These are phyloP conservation scores for Pythium rishiriense DNA, from an alignment of 352 stramenopile species.

Conservation along the genomic window DNA sequence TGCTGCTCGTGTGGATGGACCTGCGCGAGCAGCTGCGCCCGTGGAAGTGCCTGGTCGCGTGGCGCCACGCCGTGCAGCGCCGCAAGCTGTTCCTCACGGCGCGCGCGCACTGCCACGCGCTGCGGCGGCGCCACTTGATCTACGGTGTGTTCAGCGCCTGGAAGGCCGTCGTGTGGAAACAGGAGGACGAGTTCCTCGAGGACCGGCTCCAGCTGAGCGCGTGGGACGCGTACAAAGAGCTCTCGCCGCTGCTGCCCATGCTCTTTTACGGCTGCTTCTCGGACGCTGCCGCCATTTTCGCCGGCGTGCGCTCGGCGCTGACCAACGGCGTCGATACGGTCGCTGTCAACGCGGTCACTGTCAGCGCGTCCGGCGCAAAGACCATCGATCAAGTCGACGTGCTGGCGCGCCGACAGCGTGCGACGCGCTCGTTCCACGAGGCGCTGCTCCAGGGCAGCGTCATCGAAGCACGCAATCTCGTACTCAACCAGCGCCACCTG, in stretches of 20 bases:
- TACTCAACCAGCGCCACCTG: conserved; percentile 49
- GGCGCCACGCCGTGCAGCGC: conserved; percentile 44
- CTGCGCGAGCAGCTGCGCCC: conserved; percentile 26
- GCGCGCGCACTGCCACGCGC: conserved; percentile 38
- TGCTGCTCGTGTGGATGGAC: conserved; percentile 55
- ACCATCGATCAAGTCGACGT: conserved; percentile 1
- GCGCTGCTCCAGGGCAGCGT: conserved; percentile 48
- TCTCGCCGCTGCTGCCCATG: conserved; percentile 55
- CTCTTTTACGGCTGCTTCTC: conserved; percentile 67
- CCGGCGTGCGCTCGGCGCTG: conserved; percentile 34
- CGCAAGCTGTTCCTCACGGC: conserved; percentile 54
- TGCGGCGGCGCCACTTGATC: conserved; percentile 43
- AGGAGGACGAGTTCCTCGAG: conserved; percentile 56
- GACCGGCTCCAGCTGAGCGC: conserved; percentile 53
- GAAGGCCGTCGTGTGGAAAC: conserved; percentile 68
- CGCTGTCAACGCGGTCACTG: background rate
- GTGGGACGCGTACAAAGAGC: conserved; percentile 57
- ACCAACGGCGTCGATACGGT: background rate
- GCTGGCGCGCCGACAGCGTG: conserved; percentile 17
- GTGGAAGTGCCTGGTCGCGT: conserved; percentile 49
- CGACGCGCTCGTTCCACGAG: conserved; percentile 48
- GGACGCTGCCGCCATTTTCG: conserved; percentile 58
- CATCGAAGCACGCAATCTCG: conserved; percentile 49
- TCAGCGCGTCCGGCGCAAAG: background rate
- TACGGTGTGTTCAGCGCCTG: conserved; percentile 54